Evolutionary conservation across 495 filamentous ascomycete genomes (phyloP).

Genomic region (Penicillium paradoxum): DNA sequence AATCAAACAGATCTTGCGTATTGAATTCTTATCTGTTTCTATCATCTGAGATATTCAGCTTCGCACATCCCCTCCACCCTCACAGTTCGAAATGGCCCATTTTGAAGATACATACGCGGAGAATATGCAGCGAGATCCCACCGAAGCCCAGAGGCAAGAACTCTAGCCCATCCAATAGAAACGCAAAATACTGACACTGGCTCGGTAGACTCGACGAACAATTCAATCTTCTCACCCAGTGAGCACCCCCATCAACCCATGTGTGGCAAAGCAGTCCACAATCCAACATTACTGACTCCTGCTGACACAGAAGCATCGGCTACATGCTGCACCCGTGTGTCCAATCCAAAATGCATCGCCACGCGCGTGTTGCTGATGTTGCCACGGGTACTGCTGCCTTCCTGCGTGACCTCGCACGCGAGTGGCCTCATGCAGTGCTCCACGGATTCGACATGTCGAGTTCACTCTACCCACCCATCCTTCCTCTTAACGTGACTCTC

Average conservation of each 20-base stretch:
- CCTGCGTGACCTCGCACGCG: constrained; percentile 21
- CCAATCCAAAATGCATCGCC: constrained; percentile 1
- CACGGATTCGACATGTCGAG: constrained; percentile 27
- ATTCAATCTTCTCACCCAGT: constrained; percentile 2
- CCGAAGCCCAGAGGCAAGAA: constrained; percentile 4
- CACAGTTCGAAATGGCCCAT: not conserved
- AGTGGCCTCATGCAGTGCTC: constrained; percentile 13
- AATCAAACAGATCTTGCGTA: not conserved
- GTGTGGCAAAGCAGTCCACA: not conserved
- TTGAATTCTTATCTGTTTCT: not conserved
- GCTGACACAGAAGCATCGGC: constrained; percentile 3
- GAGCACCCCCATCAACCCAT: not conserved
- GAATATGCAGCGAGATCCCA: constrained; percentile 6
- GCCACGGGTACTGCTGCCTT: constrained; percentile 25
- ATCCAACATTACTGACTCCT: not conserved
- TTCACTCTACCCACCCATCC: constrained; percentile 16
- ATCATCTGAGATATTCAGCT: not conserved
- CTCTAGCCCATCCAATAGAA: not conserved
- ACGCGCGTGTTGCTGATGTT: constrained; percentile 19
- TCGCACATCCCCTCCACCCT: too few relatives aligned
- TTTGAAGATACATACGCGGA: constrained; percentile 5
- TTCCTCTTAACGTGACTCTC: constrained; percentile 19
- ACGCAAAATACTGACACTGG: not conserved
- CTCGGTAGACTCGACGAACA: constrained; percentile 1
- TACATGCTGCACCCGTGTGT: constrained; percentile 14